Evolutionary conservation across 176 grass and related monocot species (phyloP).

Genomic region (Areca catechu): DNA sequence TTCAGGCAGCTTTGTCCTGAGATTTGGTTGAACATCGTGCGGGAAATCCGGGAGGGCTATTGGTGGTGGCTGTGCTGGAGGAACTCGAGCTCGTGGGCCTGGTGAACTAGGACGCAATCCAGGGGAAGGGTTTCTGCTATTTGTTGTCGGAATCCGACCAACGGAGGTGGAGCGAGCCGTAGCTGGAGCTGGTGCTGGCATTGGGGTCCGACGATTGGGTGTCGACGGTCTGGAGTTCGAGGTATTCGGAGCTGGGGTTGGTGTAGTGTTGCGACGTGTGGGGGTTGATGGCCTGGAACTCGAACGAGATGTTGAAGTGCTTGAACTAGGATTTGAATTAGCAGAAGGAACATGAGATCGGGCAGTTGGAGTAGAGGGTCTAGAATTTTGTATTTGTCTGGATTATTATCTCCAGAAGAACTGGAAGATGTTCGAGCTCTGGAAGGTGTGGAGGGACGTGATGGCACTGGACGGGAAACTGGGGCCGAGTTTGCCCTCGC

Average conservation of each 20-base stretch:
- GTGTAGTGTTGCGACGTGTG: neutral
- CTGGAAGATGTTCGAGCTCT: neutral
- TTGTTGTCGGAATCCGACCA: neutral
- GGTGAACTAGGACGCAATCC: constrained; percentile 6
- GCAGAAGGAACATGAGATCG: neutral
- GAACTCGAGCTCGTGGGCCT: neutral
- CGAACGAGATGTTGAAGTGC: neutral
- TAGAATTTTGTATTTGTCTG: neutral
- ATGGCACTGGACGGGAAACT: neutral
- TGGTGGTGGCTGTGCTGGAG: too few species aligned
- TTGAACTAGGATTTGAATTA: neutral
- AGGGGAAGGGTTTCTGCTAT: neutral
- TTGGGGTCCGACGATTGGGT: neutral
- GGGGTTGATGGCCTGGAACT: constrained; percentile 17
- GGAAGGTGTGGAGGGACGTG: neutral
- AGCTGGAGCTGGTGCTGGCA: neutral
- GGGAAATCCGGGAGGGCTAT: too few species aligned
- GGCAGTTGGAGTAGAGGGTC: neutral
- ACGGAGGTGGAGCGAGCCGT: neutral
- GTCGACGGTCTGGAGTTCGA: too few species aligned
- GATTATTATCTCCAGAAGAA: constrained; percentile 3
- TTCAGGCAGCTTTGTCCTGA: neutral
- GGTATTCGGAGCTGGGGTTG: too few species aligned
- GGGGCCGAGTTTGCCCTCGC: neutral
- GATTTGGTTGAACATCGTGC: neutral